These are phyloP conservation scores for Simplicillium sp. DNA, from an alignment of 2,329 filamentous ascomycete genomes.

Conservation along the genomic window DNA sequence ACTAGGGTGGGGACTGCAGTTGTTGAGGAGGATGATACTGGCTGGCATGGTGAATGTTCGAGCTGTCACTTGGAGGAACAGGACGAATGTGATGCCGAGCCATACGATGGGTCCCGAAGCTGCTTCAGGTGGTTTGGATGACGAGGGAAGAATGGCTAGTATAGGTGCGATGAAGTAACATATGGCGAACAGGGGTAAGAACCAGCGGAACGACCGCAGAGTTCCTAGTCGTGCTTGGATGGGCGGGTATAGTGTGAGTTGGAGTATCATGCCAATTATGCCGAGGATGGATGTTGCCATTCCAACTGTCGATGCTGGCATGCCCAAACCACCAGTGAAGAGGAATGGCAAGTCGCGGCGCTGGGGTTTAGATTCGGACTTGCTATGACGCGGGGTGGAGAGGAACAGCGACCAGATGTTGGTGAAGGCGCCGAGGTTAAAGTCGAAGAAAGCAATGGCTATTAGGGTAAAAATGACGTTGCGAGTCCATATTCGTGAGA, in stretches of 20 bases:
- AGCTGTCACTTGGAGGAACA: conserved; percentile 61
- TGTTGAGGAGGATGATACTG: conserved; percentile 51
- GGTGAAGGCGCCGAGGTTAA: conserved; percentile 61
- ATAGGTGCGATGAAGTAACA: conserved; percentile 61
- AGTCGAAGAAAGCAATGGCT: conserved; percentile 58
- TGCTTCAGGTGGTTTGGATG: conserved; percentile 28
- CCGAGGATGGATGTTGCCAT: conserved; percentile 62
- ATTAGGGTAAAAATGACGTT: conserved; percentile 45
- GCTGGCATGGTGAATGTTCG: conserved; percentile 58
- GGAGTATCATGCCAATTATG: conserved; percentile 57
- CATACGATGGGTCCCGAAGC: conserved; percentile 44
- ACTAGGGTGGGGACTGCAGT: conserved; percentile 48
- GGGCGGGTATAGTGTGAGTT: conserved; percentile 58
- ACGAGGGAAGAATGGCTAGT: conserved; percentile 51
- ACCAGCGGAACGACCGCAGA: conserved; percentile 54
- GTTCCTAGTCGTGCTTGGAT: conserved; percentile 57
- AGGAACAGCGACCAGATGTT: conserved; percentile 62
- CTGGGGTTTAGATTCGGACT: conserved; percentile 20
- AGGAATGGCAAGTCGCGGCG: conserved; percentile 31
- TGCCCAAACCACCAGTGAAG: conserved; percentile 58
- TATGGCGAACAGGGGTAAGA: conserved; percentile 56
- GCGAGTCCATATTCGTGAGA: conserved; percentile 34
- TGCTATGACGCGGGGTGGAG: conserved; percentile 46
- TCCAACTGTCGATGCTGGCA: conserved; percentile 57
- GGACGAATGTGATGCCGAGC: conserved; percentile 50